Conservation (phyloP, 2,329 filamentous ascomycete genomes). For the Aspergillus novofumigatus region DNA sequence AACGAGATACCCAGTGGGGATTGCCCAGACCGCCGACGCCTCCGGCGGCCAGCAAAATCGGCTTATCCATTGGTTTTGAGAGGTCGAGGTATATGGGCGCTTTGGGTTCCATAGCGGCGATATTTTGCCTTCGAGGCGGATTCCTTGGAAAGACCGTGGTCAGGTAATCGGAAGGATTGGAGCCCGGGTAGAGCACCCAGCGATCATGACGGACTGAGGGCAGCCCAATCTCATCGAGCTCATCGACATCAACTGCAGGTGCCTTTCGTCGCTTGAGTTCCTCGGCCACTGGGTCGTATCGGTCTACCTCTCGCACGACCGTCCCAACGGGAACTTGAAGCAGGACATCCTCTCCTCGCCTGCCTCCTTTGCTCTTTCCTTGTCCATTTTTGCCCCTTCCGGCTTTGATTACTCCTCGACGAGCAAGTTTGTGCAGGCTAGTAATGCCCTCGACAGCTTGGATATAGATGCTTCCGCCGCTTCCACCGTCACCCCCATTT, state of each 20-base stretch:
- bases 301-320: slow-evolving; percentile 74
- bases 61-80: slow-evolving; percentile 71
- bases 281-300: slow-evolving; percentile 71
- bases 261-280: slow-evolving; percentile 49
- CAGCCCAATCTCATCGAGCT: slow-evolving; percentile 40
- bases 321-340: slow-evolving; percentile 92
- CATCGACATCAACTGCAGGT: slow-evolving; percentile 38
- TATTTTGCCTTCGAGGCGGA: slow-evolving; percentile 52
- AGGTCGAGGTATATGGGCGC: slow-evolving; percentile 71
- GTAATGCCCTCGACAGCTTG: slow-evolving; percentile 89
- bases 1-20: slow-evolving; percentile 79
- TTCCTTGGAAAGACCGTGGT: slow-evolving; percentile 56
- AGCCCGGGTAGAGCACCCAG: slow-evolving; percentile 82
- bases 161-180: slow-evolving; percentile 66
- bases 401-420: slow-evolving; percentile 59
- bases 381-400: slow-evolving; percentile 44
- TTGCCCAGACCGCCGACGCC: slow-evolving; percentile 89
- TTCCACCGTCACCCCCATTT: slow-evolving; percentile 91
- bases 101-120: slow-evolving; percentile 64
- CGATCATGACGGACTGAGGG: slow-evolving; percentile 57
- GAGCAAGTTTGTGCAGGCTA: slow-evolving; percentile 83
- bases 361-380: slow-evolving; percentile 55
- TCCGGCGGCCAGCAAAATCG: slow-evolving; percentile 80
- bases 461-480: slow-evolving; percentile 88
- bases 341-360: slow-evolving; percentile 79